phyloP scores from a whole-genome alignment of 345 rosid species.

The Salix koriyanagi region DNA sequence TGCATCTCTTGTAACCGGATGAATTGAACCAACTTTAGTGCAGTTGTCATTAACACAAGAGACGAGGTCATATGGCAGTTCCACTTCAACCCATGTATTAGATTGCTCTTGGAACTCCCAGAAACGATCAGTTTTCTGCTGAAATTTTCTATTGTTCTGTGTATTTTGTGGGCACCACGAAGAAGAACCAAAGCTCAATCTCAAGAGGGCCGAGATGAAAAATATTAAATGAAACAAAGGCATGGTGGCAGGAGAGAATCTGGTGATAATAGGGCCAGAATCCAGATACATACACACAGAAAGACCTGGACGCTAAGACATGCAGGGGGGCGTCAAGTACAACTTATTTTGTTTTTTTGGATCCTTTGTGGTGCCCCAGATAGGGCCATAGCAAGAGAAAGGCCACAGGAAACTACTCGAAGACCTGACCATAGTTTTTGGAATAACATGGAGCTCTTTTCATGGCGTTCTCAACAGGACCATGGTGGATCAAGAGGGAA shows the following conservation, averaged over 20 bases:
- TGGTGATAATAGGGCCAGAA: not conserved
- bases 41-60: constrained; percentile 54
- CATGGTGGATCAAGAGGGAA: constrained; percentile 7
- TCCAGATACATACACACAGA: constrained; percentile 14
- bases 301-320: constrained; percentile 22
- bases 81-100: constrained; percentile 52
- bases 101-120: constrained; percentile 58
- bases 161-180: constrained; percentile 19
- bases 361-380: constrained; percentile 24
- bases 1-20: constrained; percentile 14
- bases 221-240: constrained; percentile 26
- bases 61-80: constrained; percentile 61
- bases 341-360: constrained; percentile 10
- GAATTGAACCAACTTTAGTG: constrained; percentile 47
- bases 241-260: constrained; percentile 22
- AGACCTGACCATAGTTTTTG: constrained; percentile 1
- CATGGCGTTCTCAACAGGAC: constrained; percentile 14
- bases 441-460: constrained; percentile 3
- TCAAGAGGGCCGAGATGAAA: constrained; percentile 29
- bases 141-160: constrained; percentile 22
- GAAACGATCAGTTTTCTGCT: constrained; percentile 58
- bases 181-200: constrained; percentile 11
- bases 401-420: not conserved
- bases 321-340: constrained; percentile 22
- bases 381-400: constrained; percentile 17